Conservation (phyloP, 1,284 basidiomycete species). For the Ganoderma boninense region DNA sequence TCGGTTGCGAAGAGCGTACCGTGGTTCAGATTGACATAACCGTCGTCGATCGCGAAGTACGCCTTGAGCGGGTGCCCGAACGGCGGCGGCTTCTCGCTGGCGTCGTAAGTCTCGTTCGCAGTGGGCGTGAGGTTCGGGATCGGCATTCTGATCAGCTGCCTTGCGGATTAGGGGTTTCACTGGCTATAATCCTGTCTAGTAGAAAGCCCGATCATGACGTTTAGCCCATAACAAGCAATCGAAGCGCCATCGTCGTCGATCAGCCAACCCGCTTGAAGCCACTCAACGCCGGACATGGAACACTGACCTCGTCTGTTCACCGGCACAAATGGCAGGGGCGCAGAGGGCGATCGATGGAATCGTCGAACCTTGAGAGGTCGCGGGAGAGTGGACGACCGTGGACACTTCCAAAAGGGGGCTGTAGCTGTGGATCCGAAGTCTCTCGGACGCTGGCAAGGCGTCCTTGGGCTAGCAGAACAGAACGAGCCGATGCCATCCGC, state of each 20-base stretch:
- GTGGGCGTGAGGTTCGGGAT: slow-evolving; percentile 12
- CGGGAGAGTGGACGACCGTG: neutral
- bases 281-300: neutral
- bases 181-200: neutral
- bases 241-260: slow-evolving; percentile 3
- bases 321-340: neutral
- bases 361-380: neutral
- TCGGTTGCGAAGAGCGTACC: slow-evolving; percentile 48
- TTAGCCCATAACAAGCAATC: neutral
- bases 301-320: neutral
- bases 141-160: slow-evolving; percentile 6
- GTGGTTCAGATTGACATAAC: slow-evolving; percentile 73
- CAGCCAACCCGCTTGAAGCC: neutral
- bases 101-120: slow-evolving; percentile 37
- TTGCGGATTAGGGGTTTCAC: neutral
- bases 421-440: neutral
- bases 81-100: slow-evolving; percentile 45
- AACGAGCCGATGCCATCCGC: neutral
- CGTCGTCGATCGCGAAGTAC: slow-evolving; percentile 65
- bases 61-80: slow-evolving; percentile 69
- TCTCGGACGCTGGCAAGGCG: neutral
- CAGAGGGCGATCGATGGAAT: neutral
- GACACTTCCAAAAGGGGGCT: neutral
- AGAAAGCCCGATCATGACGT: neutral
- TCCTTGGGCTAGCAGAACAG: neutral